Conservation (phyloP, 1,284 basidiomycete species). For the Ceratobasidium theobromae region DNA sequence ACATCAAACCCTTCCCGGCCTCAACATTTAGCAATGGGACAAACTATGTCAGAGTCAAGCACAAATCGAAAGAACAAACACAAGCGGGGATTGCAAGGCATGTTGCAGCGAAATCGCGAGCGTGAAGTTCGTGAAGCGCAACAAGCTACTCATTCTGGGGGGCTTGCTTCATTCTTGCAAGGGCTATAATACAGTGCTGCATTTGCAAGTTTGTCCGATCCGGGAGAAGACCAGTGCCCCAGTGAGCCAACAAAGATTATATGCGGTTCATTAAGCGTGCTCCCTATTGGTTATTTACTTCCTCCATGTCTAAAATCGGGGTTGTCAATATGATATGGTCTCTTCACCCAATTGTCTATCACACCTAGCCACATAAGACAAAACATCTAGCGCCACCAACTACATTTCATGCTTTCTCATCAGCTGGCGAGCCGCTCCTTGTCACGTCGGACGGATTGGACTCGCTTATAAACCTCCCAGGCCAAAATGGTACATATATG, state of each 20-base stretch:
- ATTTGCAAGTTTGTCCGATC: too few species aligned
- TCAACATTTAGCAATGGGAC: background rate
- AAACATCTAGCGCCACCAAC: background rate
- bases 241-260: too few species aligned
- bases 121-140: slow-evolving; percentile 10
- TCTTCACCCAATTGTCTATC: background rate
- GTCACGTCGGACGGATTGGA: slow-evolving; percentile 3
- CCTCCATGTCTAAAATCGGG: too few species aligned
- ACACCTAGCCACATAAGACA: background rate
- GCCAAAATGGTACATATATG: slow-evolving; percentile 59
- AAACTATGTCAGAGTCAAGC: background rate
- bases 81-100: slow-evolving; percentile 16
- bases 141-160: background rate
- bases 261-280: too few species aligned
- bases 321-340: too few species aligned
- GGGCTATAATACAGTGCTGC: too few species aligned
- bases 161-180: slow-evolving; percentile 10
- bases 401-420: background rate
- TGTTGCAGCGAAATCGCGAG: slow-evolving; percentile 26
- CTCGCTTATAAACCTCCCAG: slow-evolving; percentile 54
- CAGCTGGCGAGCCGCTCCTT: slow-evolving; percentile 8
- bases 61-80: background rate
- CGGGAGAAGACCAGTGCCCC: too few species aligned
- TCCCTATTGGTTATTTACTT: too few species aligned
- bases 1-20: background rate